These are phyloP conservation scores for Sonneratia alba DNA, from an alignment of 345 rosid species.

Conservation along the genomic window DNA sequence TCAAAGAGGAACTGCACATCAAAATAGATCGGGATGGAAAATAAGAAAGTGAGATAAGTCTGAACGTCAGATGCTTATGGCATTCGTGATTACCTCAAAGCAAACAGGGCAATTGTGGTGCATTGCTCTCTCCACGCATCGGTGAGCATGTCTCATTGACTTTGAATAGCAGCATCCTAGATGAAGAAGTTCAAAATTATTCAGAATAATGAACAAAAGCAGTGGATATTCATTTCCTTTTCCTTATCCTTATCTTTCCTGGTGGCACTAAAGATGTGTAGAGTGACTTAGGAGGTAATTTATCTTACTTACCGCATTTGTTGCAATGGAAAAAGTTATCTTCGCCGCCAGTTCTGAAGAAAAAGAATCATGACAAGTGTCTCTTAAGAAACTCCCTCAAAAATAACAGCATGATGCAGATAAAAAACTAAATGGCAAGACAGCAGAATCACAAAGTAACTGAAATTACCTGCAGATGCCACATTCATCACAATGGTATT, in stretches of 20 bases:
- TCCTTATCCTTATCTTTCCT: neutral
- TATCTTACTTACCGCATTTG: constrained; percentile 39
- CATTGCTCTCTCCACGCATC: constrained; percentile 64
- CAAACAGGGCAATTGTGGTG: constrained; percentile 72
- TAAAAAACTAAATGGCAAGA: neutral
- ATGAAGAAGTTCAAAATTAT: constrained; percentile 6
- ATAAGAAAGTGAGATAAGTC: neutral
- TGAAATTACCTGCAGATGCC: constrained; percentile 52
- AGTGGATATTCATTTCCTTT: neutral
- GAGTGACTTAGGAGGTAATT: neutral
- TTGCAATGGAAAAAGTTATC: constrained; percentile 58
- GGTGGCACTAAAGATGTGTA: neutral
- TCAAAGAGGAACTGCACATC: constrained; percentile 47
- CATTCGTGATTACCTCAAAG: constrained; percentile 39
- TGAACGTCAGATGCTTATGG: neutral
- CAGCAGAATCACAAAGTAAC: neutral
- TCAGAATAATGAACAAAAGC: constrained; percentile 2
- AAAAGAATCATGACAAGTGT: neutral
- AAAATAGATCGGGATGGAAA: neutral
- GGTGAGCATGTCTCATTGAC: constrained; percentile 41
- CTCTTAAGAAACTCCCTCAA: neutral
- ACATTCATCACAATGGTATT: constrained; percentile 59
- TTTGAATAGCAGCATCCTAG: constrained; percentile 58
- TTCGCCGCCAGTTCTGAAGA: constrained; percentile 49
- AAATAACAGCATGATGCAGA: neutral